Evolutionary conservation across 805 yeast species (phyloP).

Genomic region (Priceomyces melissophilus): DNA sequence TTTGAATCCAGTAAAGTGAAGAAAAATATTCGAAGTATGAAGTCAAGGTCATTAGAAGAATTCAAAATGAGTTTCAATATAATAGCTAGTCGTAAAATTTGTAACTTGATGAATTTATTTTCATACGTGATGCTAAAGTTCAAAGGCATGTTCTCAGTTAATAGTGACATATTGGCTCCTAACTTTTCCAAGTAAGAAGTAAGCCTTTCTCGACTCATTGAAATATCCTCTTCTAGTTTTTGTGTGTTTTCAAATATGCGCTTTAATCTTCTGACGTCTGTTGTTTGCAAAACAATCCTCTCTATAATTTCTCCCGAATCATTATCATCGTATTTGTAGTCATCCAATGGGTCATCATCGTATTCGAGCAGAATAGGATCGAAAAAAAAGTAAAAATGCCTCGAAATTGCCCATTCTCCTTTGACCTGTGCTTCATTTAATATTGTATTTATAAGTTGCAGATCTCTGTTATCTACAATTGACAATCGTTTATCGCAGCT

Average conservation of each 20-base stretch:
- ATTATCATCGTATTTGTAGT: conserved; percentile 2
- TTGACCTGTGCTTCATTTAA: conserved; percentile 5
- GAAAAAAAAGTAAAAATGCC: conserved; percentile 23
- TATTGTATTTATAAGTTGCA: background rate
- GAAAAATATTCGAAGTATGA: conserved; percentile 6
- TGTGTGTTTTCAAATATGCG: background rate
- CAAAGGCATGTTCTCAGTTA: background rate
- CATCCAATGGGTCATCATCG: conserved; percentile 3
- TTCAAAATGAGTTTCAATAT: conserved; percentile 11
- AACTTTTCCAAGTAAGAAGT: background rate
- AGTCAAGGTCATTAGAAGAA: conserved; percentile 9
- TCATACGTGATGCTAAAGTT: conserved; percentile 9
- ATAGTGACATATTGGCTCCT: conserved; percentile 2
- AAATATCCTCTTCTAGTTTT: background rate
- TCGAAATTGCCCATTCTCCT: conserved; percentile 7
- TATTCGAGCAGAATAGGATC: conserved; percentile 5
- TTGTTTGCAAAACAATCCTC: background rate
- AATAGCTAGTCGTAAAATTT: conserved; percentile 15
- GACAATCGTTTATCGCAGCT: conserved; percentile 13
- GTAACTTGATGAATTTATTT: conserved; percentile 13
- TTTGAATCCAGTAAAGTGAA: conserved; percentile 26
- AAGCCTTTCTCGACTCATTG: background rate
- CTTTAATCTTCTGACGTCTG: background rate
- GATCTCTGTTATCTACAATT: conserved; percentile 16
- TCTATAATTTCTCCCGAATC: background rate